Conservation (phyloP, 2,329 filamentous ascomycete species). For the Penicillium sp. region DNA sequence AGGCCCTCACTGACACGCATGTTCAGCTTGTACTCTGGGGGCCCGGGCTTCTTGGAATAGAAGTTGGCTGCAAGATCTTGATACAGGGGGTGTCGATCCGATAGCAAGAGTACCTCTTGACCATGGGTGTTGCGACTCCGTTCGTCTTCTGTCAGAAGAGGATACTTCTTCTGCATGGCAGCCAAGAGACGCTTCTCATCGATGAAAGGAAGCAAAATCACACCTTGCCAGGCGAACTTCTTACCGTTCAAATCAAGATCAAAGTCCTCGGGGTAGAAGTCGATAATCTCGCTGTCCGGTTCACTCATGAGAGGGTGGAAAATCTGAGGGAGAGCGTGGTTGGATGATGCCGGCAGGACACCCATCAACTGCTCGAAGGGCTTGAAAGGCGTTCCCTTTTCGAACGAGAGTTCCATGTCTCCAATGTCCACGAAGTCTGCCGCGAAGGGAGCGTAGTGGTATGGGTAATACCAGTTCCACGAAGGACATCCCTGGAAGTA, state of each 20-base stretch:
- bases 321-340: slow-evolving; percentile 80
- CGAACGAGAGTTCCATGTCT: slow-evolving; percentile 76
- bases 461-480: slow-evolving; percentile 99
- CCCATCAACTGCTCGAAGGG: slow-evolving; percentile 99
- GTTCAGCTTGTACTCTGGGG: slow-evolving; percentile 68
- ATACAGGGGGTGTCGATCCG: slow-evolving; percentile 80
- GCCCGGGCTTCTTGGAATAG: slow-evolving; percentile 82
- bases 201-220: slow-evolving; percentile 91
- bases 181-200: slow-evolving; percentile 81
- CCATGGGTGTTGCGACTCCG: slow-evolving; percentile 74
- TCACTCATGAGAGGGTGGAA: slow-evolving; percentile 92
- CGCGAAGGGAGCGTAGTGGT: slow-evolving; percentile 97
- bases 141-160: slow-evolving; percentile 73
- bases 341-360: slow-evolving; percentile 88
- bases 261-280: slow-evolving; percentile 96
- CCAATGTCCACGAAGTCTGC: slow-evolving; percentile 85
- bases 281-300: slow-evolving; percentile 84
- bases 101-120: slow-evolving; percentile 78
- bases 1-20: slow-evolving; percentile 73
- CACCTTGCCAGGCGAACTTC: slow-evolving; percentile 97
- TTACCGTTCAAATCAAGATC: slow-evolving; percentile 93
- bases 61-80: slow-evolving; percentile 80
- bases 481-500: slow-evolving; percentile 98
- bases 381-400: slow-evolving; percentile 78
- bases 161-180: slow-evolving; percentile 81